A percentile compares a stretch with the other conserved stretches of the same genome.
Evolutionary conservation across 768 basidiomycete genomes (phyloP).

Genomic region (Gautieria morchelliformis): DNA sequence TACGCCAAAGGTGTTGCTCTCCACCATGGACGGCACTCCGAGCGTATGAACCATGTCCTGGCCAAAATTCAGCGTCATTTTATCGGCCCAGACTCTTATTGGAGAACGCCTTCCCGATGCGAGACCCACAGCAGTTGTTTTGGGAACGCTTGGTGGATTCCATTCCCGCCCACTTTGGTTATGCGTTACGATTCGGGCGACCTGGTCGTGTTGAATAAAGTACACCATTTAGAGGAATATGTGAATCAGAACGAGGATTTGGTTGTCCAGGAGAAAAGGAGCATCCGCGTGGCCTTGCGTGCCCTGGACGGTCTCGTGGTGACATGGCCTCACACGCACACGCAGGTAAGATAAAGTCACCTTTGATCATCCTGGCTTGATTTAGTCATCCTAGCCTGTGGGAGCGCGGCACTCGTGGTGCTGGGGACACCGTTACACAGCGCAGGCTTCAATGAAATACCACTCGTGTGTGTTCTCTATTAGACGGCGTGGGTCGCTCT

Average conservation of each 20-base stretch:
- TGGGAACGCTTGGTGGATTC: conserved; percentile 73
- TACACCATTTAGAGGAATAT: conserved; percentile 46
- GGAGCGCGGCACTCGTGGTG: conserved; percentile 36
- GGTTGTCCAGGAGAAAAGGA: conserved; percentile 39
- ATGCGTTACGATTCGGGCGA: conserved; percentile 60
- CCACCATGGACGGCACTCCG: conserved; percentile 36
- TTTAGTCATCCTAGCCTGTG: conserved; percentile 28
- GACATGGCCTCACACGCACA: conserved; percentile 53
- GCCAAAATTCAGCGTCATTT: conserved; percentile 45
- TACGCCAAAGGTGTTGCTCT: conserved; percentile 47
- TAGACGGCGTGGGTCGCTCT: conserved; percentile 41
- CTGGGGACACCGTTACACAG: conserved; percentile 40
- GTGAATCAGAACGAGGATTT: conserved; percentile 49
- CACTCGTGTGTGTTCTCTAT: conserved; percentile 39
- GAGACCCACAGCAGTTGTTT: conserved; percentile 42
- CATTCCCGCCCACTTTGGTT: conserved; percentile 68
- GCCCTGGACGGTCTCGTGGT: conserved; percentile 56
- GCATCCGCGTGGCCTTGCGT: conserved; percentile 53
- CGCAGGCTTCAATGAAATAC: conserved; percentile 38
- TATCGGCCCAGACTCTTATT: conserved; percentile 68
- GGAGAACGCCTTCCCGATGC: conserved; percentile 31
- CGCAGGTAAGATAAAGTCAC: conserved; percentile 30
- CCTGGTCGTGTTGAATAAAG: conserved; percentile 34
- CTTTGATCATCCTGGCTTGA: neutral
- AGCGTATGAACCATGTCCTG: conserved; percentile 38